phyloP scores from a whole-genome alignment of 2,329 filamentous ascomycete genomes.

The Exophiala bonariae region DNA sequence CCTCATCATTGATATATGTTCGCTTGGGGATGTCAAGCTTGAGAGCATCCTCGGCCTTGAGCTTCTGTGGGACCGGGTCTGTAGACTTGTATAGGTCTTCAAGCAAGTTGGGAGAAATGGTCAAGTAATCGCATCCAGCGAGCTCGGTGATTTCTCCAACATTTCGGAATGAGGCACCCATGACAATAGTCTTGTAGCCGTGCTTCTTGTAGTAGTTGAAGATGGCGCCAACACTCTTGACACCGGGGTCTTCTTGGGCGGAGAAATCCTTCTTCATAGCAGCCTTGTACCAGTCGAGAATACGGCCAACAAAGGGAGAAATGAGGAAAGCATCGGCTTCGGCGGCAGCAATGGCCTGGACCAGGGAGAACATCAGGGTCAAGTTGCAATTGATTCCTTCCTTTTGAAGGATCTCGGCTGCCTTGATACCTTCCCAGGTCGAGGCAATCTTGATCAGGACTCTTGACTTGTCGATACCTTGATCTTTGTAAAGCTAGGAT shows the following conservation, averaged over 20 bases:
- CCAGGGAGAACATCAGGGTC: conserved; percentile 95
- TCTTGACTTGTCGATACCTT: conserved; percentile 89
- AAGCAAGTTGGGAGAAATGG: conserved; percentile 92
- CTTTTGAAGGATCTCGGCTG: conserved; percentile 91
- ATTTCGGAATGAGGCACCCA: conserved; percentile 98
- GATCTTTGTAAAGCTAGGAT: conserved; percentile 85
- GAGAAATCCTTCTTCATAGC: conserved; percentile 89
- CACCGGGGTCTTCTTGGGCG: conserved; percentile 90
- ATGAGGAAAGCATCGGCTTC: conserved; percentile 97
- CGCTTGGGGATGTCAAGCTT: conserved; percentile 80
- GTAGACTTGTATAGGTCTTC: conserved; percentile 89
- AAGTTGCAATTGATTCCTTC: conserved; percentile 98
- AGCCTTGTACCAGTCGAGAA: conserved; percentile 99
- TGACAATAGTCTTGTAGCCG: conserved; percentile 99
- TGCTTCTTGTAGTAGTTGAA: conserved; percentile 99
- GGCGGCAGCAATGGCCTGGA: conserved; percentile 92
- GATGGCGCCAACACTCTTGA: conserved; percentile 88
- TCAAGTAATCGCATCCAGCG: conserved; percentile 97
- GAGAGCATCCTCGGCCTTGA: conserved; percentile 67
- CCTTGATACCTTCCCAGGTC: conserved; percentile 99
- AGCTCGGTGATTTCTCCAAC: conserved; percentile 96
- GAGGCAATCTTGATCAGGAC: conserved; percentile 98
- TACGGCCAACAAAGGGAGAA: conserved; percentile 98
- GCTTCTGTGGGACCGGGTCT: conserved; percentile 85
- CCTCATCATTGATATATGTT: conserved; percentile 85